Percentiles rank a stretch among this genome's conserved stretches.
Conservation (phyloP, 305 asterid genomes). For the Rubia occidens region DNA sequence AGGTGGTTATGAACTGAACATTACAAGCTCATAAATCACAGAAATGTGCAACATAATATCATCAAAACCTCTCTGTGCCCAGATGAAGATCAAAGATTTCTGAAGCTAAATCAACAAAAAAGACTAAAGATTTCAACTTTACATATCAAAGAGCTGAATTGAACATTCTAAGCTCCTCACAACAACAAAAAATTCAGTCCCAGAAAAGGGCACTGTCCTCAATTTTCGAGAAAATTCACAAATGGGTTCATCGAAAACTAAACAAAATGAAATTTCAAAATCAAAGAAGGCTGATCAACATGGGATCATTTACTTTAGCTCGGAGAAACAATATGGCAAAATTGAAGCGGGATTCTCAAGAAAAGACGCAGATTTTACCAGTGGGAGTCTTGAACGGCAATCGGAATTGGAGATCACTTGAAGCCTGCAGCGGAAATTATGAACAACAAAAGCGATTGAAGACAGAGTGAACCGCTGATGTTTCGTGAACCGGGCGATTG, state of each 20-base stretch:
- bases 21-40: not conserved
- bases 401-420: too few species aligned
- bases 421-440: too few species aligned
- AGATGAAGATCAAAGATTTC: not conserved
- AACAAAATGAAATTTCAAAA: not conserved
- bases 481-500: too few species aligned
- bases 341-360: too few species aligned
- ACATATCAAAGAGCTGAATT: not conserved
- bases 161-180: not conserved
- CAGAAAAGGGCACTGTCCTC: not conserved
- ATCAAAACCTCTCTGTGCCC: not conserved
- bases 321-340: too few species aligned
- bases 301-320: too few species aligned
- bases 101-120: not conserved
- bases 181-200: not conserved
- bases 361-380: too few species aligned
- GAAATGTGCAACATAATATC: not conserved
- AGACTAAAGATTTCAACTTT: not conserved
- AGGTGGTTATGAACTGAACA: not conserved
- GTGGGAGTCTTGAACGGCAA: too few species aligned
- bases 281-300: too few species aligned
- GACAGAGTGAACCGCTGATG: too few species aligned
- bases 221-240: not conserved
- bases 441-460: too few species aligned
- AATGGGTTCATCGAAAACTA: not conserved